A percentile compares a stretch with the other conserved stretches of the same genome.
Conservation (phyloP, 179 eudicot genomes). For the Beta macrorhiza region DNA sequence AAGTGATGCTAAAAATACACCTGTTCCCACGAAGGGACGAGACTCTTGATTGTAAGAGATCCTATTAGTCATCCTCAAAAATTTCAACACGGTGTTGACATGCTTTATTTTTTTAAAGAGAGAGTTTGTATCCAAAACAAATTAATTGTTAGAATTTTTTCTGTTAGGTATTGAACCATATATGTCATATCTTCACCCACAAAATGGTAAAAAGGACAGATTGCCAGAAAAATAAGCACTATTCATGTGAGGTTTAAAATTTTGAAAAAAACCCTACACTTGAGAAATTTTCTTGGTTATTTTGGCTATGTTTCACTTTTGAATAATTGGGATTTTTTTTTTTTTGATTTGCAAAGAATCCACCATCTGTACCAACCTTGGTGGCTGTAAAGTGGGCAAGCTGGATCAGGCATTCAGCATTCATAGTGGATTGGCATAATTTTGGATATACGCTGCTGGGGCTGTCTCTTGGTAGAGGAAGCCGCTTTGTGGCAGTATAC, state of each 20-base stretch:
- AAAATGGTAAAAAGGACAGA: neutral
- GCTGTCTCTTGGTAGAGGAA: constrained; percentile 87
- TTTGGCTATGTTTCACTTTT: neutral
- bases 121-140: too few relatives aligned
- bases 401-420: constrained; percentile 68
- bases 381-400: constrained; percentile 94
- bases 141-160: too few relatives aligned
- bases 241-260: neutral
- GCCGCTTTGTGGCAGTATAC: constrained; percentile 70
- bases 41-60: too few relatives aligned
- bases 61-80: too few relatives aligned
- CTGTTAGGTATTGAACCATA: too few relatives aligned
- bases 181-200: too few relatives aligned
- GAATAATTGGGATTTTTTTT: neutral
- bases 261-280: neutral
- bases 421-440: constrained; percentile 95
- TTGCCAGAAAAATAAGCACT: neutral
- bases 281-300: neutral
- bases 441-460: constrained; percentile 94
- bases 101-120: too few relatives aligned
- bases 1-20: too few relatives aligned
- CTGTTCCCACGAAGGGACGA: too few relatives aligned
- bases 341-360: constrained; percentile 52
- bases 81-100: too few relatives aligned
- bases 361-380: constrained; percentile 93